These are phyloP conservation scores for Pigoraptor vietnamica DNA, from an alignment of 78 protist species.

Conservation along the genomic window DNA sequence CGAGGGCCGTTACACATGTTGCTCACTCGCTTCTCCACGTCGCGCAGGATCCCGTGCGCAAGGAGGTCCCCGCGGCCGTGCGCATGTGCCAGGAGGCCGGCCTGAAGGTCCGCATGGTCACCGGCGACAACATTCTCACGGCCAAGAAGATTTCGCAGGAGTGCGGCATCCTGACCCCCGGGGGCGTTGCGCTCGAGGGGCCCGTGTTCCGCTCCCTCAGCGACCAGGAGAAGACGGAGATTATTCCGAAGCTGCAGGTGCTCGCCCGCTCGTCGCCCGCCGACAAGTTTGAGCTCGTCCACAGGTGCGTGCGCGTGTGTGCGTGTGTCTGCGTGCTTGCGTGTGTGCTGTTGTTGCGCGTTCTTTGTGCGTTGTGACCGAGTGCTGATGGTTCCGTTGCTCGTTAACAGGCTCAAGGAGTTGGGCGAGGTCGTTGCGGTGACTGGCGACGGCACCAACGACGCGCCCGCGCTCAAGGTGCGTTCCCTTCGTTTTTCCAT, in stretches of 20 bases:
- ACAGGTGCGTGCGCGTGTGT: background rate
- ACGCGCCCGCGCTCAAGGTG: slow-evolving; percentile 93
- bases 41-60: slow-evolving; percentile 93
- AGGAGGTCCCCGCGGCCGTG: slow-evolving; percentile 77
- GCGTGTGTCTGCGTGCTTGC: too few relatives aligned
- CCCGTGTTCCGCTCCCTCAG: slow-evolving; percentile 33
- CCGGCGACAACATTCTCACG: slow-evolving; percentile 95
- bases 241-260: slow-evolving; percentile 74
- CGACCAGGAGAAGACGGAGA: slow-evolving; percentile 42
- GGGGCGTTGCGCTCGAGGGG: slow-evolving; percentile 19
- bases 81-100: slow-evolving; percentile 83
- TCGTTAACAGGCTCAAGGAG: background rate
- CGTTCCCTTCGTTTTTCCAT: too few relatives aligned
- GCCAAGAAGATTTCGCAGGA: slow-evolving; percentile 87
- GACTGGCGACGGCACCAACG: slow-evolving; percentile 97
- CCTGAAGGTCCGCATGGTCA: slow-evolving; percentile 93
- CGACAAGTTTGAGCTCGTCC: slow-evolving; percentile 87
- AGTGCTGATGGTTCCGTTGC: too few relatives aligned
- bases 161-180: slow-evolving; percentile 79
- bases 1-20: too few relatives aligned
- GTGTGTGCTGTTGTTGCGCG: too few relatives aligned
- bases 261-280: slow-evolving; percentile 80
- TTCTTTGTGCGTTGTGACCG: too few relatives aligned
- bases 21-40: too few relatives aligned
- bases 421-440: slow-evolving; percentile 93